Evolutionary conservation across 305 asterid genomes (phyloP).

Genomic region (Andrographis paniculata): DNA sequence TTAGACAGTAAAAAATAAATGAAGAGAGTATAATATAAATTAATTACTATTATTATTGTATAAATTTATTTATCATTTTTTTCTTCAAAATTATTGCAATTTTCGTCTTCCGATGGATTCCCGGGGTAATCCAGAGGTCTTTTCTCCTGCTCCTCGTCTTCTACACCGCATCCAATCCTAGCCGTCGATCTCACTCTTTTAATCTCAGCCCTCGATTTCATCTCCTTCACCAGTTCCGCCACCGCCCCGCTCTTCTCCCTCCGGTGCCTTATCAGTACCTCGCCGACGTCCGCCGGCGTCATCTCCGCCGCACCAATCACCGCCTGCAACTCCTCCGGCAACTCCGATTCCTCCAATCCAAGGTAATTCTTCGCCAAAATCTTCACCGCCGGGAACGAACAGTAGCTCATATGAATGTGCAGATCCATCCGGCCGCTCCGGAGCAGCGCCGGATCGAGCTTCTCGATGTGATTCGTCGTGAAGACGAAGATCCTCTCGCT

Average conservation of each 20-base stretch:
- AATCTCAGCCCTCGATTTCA: conserved; percentile 34
- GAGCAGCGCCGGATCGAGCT: conserved; percentile 69
- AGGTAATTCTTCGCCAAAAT: conserved; percentile 63
- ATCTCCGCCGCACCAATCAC: conserved; percentile 49
- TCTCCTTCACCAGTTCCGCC: conserved; percentile 35
- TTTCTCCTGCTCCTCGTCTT: conserved; percentile 68
- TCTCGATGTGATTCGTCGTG: conserved; percentile 70
- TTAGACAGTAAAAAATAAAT: no score
- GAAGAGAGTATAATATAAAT: no score
- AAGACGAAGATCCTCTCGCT: conserved; percentile 82
- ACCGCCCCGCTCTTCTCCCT: conserved; percentile 45
- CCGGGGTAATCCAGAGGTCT: conserved; percentile 71
- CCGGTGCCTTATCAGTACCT: conserved; percentile 62
- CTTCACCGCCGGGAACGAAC: conserved; percentile 43
- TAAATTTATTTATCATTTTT: no score
- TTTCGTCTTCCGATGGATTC: no score
- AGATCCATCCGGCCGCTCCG: conserved; percentile 80
- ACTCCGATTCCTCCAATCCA: conserved; percentile 36
- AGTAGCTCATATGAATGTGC: conserved; percentile 79
- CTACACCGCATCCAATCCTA: conserved; percentile 19
- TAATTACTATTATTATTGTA: no score
- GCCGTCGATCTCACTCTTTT: background rate
- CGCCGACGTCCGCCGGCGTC: conserved; percentile 88
- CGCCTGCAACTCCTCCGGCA: conserved; percentile 20
- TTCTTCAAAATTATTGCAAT: no score